These are phyloP conservation scores for Salix koriyanagi DNA, from an alignment of 345 rosid genomes.

Conservation along the genomic window DNA sequence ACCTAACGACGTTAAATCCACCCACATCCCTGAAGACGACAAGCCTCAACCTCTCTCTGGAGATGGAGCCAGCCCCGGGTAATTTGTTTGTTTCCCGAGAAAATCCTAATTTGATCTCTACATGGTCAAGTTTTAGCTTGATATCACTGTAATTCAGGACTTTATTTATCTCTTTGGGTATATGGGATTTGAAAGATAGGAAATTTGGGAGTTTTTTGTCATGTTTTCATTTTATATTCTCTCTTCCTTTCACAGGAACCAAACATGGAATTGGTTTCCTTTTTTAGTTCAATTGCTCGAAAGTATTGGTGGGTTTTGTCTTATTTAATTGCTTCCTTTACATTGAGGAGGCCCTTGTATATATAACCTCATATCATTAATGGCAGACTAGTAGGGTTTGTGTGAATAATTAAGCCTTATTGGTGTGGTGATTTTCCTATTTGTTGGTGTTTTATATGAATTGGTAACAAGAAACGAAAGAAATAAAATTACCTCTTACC, in stretches of 20 bases:
- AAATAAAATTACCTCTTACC: too few relatives aligned
- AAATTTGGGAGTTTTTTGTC: background rate
- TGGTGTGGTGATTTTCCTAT: background rate
- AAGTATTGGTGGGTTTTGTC: background rate
- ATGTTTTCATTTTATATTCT: background rate
- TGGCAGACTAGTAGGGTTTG: background rate
- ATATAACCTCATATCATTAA: too few relatives aligned
- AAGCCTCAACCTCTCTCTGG: constrained; percentile 55
- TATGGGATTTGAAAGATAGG: background rate
- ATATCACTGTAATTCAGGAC: background rate
- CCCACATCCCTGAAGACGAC: constrained; percentile 38
- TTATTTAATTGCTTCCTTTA: background rate
- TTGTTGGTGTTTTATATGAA: too few relatives aligned
- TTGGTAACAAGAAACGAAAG: too few relatives aligned
- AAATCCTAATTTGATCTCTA: background rate
- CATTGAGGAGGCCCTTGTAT: background rate
- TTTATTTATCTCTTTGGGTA: background rate
- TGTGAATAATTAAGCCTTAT: background rate
- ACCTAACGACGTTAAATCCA: constrained; percentile 38
- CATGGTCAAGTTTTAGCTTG: background rate
- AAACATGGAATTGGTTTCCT: background rate
- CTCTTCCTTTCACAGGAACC: background rate
- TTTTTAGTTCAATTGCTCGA: background rate
- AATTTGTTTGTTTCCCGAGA: constrained; percentile 16
- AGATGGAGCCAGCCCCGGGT: constrained; percentile 76